Evolutionary conservation across 2,329 filamentous ascomycete genomes (phyloP).

Genomic region (Scedosporium dehoogii): DNA sequence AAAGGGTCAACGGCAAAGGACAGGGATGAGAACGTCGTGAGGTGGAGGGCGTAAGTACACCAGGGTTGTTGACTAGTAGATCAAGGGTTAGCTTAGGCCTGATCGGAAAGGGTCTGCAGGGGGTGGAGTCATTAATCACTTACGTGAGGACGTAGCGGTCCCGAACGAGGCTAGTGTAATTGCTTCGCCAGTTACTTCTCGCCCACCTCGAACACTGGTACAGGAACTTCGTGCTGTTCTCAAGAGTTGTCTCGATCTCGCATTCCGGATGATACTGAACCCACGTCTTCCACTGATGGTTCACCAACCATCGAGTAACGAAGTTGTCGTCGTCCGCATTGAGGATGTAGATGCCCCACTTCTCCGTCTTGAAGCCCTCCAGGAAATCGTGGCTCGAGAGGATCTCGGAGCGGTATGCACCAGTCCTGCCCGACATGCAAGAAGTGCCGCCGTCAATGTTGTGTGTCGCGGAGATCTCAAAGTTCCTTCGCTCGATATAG

Average conservation of each 20-base stretch:
- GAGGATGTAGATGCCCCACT: constrained; percentile 78
- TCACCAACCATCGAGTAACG: constrained; percentile 91
- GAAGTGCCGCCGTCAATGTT: constrained; percentile 93
- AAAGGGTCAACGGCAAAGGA: constrained; percentile 70
- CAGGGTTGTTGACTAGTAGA: constrained; percentile 69
- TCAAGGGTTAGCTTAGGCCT: neutral
- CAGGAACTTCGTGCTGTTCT: constrained; percentile 79
- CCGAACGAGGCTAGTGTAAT: constrained; percentile 77
- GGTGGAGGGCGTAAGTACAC: constrained; percentile 86
- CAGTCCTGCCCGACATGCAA: constrained; percentile 89
- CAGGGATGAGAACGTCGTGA: constrained; percentile 86
- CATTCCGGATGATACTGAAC: constrained; percentile 90
- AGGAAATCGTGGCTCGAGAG: constrained; percentile 78
- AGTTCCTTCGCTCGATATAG: constrained; percentile 90
- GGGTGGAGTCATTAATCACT: constrained; percentile 30
- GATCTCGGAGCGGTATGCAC: constrained; percentile 83
- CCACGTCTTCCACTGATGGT: constrained; percentile 85
- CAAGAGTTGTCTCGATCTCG: constrained; percentile 85
- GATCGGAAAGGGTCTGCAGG: constrained; percentile 8
- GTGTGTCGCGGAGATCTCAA: constrained; percentile 92
- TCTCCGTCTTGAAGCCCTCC: constrained; percentile 82
- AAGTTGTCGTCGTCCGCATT: constrained; percentile 99
- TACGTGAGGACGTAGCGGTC: constrained; percentile 82
- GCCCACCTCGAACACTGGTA: constrained; percentile 94
- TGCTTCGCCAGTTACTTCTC: constrained; percentile 95